These are phyloP conservation scores for Wallemia hederae DNA, from an alignment of 1,284 basidiomycete species.

Conservation along the genomic window DNA sequence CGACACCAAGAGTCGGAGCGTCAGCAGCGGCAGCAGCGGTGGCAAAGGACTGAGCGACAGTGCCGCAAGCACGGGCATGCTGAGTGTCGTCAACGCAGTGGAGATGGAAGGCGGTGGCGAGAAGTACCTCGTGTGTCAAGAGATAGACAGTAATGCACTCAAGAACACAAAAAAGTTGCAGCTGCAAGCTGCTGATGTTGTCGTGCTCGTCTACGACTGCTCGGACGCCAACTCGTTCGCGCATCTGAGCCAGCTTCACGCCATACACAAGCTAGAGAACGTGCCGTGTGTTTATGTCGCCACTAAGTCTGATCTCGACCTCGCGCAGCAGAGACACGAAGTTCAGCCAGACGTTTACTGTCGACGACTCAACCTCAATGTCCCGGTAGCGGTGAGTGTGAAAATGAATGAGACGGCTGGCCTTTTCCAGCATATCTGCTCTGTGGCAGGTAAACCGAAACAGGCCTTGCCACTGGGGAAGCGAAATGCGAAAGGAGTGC, in stretches of 20 bases:
- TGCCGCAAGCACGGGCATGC: conserved; percentile 66
- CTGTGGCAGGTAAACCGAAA: conserved; percentile 57
- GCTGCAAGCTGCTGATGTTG: conserved; percentile 68
- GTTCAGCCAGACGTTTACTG: conserved; percentile 96
- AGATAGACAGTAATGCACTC: conserved; percentile 76
- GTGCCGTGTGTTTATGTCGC: conserved; percentile 92
- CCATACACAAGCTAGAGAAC: conserved; percentile 83
- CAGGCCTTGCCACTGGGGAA: background rate
- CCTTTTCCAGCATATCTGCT: conserved; percentile 55
- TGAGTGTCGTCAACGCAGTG: conserved; percentile 78
- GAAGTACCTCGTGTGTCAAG: conserved; percentile 90
- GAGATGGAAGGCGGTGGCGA: conserved; percentile 66
- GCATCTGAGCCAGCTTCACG: conserved; percentile 83
- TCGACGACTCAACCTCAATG: conserved; percentile 47
- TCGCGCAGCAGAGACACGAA: conserved; percentile 87
- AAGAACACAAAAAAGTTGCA: conserved; percentile 72
- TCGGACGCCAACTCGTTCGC: conserved; percentile 97
- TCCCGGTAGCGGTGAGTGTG: conserved; percentile 71
- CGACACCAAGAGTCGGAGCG: too few species aligned
- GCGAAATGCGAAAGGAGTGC: background rate
- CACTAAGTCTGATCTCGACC: conserved; percentile 87
- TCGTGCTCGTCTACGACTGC: conserved; percentile 87
- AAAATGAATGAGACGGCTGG: conserved; percentile 62
- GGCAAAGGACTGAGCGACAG: too few species aligned
- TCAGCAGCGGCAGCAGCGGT: conserved; percentile 13